A percentile compares a stretch with the other conserved stretches of the same genome.
Evolutionary conservation across 2,329 filamentous ascomycete species (phyloP).

Genomic region (Zasmidium cellare): DNA sequence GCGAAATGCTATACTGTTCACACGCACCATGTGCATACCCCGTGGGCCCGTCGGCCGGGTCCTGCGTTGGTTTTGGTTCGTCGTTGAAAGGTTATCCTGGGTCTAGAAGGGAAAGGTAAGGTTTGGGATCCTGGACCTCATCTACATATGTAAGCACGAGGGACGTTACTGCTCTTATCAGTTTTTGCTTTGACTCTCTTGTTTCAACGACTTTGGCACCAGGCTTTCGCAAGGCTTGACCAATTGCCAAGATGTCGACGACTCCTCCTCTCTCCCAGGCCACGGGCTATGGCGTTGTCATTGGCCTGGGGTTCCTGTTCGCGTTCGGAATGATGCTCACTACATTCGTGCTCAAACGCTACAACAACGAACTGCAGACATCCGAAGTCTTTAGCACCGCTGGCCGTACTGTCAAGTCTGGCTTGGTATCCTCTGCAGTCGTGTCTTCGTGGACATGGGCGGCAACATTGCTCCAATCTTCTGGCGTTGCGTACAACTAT

Average conservation of each 20-base stretch:
- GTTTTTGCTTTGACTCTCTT: too few relatives aligned
- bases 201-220: too few relatives aligned
- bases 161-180: too few relatives aligned
- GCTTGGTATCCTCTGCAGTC: conserved; percentile 84
- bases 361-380: conserved; percentile 78
- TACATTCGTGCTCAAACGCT: conserved; percentile 69
- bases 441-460: conserved; percentile 94
- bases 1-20: background rate
- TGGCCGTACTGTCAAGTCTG: conserved; percentile 83
- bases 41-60: background rate
- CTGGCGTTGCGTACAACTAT: conserved; percentile 73
- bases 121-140: background rate
- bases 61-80: too few relatives aligned
- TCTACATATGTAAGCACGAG: background rate
- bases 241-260: conserved; percentile 17
- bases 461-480: conserved; percentile 52
- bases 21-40: background rate
- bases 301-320: conserved; percentile 73
- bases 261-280: conserved; percentile 53
- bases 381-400: conserved; percentile 92
- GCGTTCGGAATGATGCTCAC: conserved; percentile 73
- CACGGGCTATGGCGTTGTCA: conserved; percentile 75
- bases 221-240: background rate
- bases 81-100: background rate
- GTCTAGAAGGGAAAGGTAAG: background rate